Evolutionary conservation across 2,329 filamentous ascomycete genomes (phyloP).

Genomic region (Aspergillus glaucus): DNA sequence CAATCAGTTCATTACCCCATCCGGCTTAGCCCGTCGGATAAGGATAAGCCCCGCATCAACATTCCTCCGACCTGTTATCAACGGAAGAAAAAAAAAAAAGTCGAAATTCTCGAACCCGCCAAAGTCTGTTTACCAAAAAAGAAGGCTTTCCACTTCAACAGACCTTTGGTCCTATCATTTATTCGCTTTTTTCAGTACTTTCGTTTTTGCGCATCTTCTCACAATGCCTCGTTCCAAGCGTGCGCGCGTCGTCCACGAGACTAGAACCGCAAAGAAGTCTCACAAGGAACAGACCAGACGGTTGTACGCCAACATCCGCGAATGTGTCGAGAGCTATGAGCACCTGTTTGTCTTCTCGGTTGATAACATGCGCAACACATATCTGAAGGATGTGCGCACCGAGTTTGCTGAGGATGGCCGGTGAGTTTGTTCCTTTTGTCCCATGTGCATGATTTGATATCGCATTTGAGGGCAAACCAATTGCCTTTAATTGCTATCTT

Average conservation of each 20-base stretch:
- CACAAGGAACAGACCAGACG: constrained; percentile 81
- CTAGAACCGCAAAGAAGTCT: constrained; percentile 85
- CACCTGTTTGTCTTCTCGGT: constrained; percentile 90
- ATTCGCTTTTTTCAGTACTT: not conserved
- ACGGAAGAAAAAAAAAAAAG: constrained; percentile 30
- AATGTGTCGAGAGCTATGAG: constrained; percentile 76
- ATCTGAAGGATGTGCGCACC: constrained; percentile 82
- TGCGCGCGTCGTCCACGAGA: constrained; percentile 79
- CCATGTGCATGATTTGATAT: constrained; percentile 1
- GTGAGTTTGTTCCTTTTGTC: constrained; percentile 43
- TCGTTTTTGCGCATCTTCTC: not conserved
- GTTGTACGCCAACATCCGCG: constrained; percentile 82
- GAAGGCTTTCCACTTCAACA: not conserved
- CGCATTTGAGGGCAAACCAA: not conserved
- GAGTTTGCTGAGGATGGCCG: constrained; percentile 72
- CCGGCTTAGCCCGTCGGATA: constrained; percentile 29
- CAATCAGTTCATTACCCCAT: constrained; percentile 27
- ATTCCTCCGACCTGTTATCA: constrained; percentile 33
- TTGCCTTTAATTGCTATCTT: not conserved
- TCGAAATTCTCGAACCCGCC: not conserved
- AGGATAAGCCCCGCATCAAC: constrained; percentile 35
- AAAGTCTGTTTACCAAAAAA: not conserved
- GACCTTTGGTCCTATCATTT: not conserved
- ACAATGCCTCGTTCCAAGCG: constrained; percentile 96
- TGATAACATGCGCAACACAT: constrained; percentile 97